phyloP scores from a whole-genome alignment of 371 early-diverging fungal species.

The Mortierella sp. region DNA sequence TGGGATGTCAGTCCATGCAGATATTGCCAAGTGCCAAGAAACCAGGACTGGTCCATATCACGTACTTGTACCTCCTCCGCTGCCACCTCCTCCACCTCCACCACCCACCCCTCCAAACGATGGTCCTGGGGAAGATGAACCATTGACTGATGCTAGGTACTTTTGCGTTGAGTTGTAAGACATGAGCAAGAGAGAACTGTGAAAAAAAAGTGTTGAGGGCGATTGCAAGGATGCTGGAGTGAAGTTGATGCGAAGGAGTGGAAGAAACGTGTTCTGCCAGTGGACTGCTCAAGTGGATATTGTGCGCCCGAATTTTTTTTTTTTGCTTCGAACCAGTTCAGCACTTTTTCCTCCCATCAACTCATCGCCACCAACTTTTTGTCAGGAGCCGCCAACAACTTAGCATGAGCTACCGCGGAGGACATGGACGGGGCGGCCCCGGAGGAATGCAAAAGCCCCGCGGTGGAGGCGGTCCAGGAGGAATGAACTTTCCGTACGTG shows the following conservation, averaged over 20 bases:
- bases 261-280: no score
- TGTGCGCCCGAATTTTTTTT: no score
- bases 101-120: constrained; percentile 22
- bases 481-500: constrained; percentile 43
- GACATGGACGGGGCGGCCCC: constrained; percentile 40
- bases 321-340: no score
- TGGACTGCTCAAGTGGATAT: no score
- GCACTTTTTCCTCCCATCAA: no score
- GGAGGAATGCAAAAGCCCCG: constrained; percentile 40
- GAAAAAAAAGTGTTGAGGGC: not conserved
- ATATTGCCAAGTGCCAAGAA: no score
- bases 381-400: not conserved
- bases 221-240: not conserved
- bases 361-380: not conserved
- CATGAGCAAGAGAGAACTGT: constrained; percentile 12
- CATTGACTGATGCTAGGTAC: constrained; percentile 47
- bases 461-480: constrained; percentile 36
- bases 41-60: constrained; percentile 6
- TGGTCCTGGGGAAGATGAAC: constrained; percentile 25
- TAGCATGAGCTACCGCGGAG: constrained; percentile 29
- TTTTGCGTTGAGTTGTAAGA: constrained; percentile 36
- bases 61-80: no score
- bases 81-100: constrained; percentile 16
- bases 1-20: not conserved
- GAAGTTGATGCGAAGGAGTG: no score